Percentiles rank a stretch among this genome's conserved stretches.
These are phyloP conservation scores for Picea abies DNA, from an alignment of 83 land plant species.

Conservation along the genomic window DNA sequence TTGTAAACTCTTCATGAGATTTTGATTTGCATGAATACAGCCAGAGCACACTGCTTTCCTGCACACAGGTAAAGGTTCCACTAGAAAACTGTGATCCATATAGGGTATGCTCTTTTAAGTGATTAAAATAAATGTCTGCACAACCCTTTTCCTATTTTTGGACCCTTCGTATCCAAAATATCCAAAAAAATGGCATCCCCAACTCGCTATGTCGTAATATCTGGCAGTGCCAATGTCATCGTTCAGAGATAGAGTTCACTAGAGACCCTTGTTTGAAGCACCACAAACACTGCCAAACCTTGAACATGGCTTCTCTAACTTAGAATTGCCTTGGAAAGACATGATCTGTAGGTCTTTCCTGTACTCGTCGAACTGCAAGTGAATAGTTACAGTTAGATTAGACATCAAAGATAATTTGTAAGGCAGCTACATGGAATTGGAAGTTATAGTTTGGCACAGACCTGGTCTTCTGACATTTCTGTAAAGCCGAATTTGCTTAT, in stretches of 20 bases:
- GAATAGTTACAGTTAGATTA: conserved; percentile 6
- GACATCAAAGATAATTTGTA: not conserved
- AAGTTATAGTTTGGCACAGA: conserved; percentile 26
- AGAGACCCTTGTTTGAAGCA: not conserved
- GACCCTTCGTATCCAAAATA: not conserved
- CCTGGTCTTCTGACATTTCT: conserved; percentile 60
- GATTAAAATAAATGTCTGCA: not conserved
- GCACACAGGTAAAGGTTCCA: not conserved
- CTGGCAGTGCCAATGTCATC: not conserved
- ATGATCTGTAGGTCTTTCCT: conserved; percentile 54
- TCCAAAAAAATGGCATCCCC: not conserved
- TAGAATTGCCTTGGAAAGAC: conserved; percentile 75
- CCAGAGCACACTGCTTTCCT: not conserved
- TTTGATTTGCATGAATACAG: not conserved
- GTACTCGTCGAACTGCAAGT: conserved; percentile 55
- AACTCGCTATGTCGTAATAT: not conserved
- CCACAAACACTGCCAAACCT: conserved; percentile 5
- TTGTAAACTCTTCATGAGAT: not conserved
- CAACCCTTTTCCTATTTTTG: not conserved
- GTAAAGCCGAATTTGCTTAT: conserved; percentile 79
- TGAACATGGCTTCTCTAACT: conserved; percentile 51
- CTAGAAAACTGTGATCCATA: not conserved
- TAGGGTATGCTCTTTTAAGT: not conserved
- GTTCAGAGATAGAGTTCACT: not conserved
- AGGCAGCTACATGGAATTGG: not conserved